Percentiles rank a stretch among this genome's conserved stretches.
Evolutionary conservation across 768 basidiomycete genomes (phyloP).

Genomic region (Trametes elegans): DNA sequence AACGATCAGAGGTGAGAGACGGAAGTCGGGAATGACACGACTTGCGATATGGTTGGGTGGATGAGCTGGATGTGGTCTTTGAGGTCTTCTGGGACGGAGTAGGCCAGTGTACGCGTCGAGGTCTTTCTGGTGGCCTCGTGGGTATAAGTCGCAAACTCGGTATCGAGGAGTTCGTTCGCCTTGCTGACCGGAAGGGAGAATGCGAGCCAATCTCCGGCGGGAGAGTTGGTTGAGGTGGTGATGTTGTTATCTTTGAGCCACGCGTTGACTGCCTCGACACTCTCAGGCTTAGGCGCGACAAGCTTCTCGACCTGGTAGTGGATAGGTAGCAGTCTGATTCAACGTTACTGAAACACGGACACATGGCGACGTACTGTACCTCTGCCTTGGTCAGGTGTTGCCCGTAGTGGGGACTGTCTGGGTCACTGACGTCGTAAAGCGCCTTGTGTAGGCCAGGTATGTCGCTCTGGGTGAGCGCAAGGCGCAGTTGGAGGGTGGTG

Average conservation of each 20-base stretch:
- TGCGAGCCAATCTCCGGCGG: slow-evolving; percentile 27
- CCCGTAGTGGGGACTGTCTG: slow-evolving; percentile 35
- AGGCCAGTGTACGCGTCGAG: slow-evolving; percentile 25
- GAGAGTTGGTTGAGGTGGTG: slow-evolving; percentile 16
- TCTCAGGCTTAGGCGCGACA: slow-evolving; percentile 19
- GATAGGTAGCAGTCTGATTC: too few relatives aligned
- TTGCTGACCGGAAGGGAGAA: slow-evolving; percentile 21
- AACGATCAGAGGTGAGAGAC: background rate
- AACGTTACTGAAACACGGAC: background rate
- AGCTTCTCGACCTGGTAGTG: slow-evolving; percentile 1
- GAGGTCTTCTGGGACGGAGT: slow-evolving; percentile 25
- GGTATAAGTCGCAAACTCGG: slow-evolving; percentile 22
- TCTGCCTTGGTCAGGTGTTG: slow-evolving; percentile 22
- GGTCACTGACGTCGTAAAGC: slow-evolving; percentile 37
- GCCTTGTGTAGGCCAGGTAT: slow-evolving; percentile 35
- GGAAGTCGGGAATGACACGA: background rate
- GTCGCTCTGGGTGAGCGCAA: slow-evolving; percentile 37
- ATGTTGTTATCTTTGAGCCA: slow-evolving; percentile 24
- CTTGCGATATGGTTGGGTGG: slow-evolving; percentile 26
- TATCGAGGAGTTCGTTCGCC: slow-evolving; percentile 23
- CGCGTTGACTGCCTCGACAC: slow-evolving; percentile 19
- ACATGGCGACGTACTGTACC: background rate
- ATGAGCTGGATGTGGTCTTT: slow-evolving; percentile 23
- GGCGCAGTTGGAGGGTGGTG: slow-evolving; percentile 33
- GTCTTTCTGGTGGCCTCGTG: slow-evolving; percentile 21